phyloP scores from a whole-genome alignment of 805 yeast genomes.

The Lachancea sp. region DNA sequence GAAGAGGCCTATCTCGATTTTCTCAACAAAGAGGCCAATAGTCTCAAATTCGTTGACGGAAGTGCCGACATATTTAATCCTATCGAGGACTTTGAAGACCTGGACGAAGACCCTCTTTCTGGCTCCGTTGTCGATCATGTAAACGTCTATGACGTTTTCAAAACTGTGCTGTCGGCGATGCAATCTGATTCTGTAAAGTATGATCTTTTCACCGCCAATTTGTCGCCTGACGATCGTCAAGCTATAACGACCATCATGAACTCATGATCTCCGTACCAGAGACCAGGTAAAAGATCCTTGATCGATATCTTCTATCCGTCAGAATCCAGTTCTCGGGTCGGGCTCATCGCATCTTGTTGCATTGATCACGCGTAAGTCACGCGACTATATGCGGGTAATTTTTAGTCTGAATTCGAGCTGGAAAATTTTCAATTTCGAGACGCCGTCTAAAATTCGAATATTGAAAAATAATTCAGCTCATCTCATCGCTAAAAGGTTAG shows the following conservation, averaged over 20 bases:
- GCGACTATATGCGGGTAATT: neutral
- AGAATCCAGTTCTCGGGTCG: too few relatives aligned
- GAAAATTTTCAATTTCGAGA: constrained; percentile 1
- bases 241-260: constrained; percentile 27
- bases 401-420: neutral
- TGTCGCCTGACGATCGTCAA: constrained; percentile 34
- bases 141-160: constrained; percentile 64
- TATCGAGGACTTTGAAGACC: constrained; percentile 60
- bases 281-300: neutral
- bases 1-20: constrained; percentile 45
- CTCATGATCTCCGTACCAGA: neutral
- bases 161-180: constrained; percentile 44
- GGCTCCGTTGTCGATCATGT: constrained; percentile 73
- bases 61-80: constrained; percentile 29
- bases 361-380: neutral
- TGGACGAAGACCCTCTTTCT: constrained; percentile 75
- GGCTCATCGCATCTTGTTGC: too few relatives aligned
- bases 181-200: constrained; percentile 48
- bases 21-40: constrained; percentile 40
- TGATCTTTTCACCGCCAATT: constrained; percentile 39
- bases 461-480: constrained; percentile 1
- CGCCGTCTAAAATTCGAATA: neutral
- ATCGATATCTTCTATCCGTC: too few relatives aligned
- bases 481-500: neutral
- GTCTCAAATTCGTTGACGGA: constrained; percentile 32